Conservation (phyloP, 225 moss, liverwort and hornwort genomes). For the Neckera pumila region DNA sequence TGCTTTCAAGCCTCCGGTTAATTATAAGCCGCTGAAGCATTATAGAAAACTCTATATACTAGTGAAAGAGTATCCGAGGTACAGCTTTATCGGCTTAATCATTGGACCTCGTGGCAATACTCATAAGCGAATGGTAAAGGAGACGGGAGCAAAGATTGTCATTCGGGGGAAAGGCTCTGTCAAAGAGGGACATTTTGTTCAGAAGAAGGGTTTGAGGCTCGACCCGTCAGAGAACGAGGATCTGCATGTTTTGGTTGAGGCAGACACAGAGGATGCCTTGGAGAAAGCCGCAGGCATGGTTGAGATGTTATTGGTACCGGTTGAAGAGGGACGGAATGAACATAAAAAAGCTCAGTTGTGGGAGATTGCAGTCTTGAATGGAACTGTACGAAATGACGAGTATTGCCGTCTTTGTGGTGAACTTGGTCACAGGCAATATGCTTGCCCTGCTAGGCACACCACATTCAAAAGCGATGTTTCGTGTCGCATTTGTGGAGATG, state of each 20-base stretch:
- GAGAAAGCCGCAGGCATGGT: conserved; percentile 99
- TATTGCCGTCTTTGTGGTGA: conserved; percentile 92
- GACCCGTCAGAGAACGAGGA: conserved; percentile 99
- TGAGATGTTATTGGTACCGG: conserved; percentile 84
- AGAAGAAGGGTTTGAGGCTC: conserved; percentile 89
- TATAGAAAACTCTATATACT: conserved; percentile 96
- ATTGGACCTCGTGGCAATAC: conserved; percentile 98
- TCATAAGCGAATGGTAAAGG: conserved; percentile 98
- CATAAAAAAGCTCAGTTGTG: conserved; percentile 92
- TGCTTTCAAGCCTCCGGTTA: conserved; percentile 94
- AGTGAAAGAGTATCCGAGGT: conserved; percentile 96
- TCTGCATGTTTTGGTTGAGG: conserved; percentile 89
- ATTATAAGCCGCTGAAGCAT: conserved; percentile 93
- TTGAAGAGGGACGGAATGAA: conserved; percentile 95
- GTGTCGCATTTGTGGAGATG: conserved; percentile 89
- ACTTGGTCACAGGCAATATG: conserved; percentile 85
- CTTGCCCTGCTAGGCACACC: conserved; percentile 87
- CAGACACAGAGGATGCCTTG: conserved; percentile 80
- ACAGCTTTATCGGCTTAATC: conserved; percentile 92
- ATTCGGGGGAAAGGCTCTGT: conserved; percentile 97
- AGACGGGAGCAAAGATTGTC: conserved; percentile 97
- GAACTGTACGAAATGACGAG: conserved; percentile 92
- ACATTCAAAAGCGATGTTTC: conserved; percentile 92
- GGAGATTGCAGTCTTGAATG: conserved; percentile 94
- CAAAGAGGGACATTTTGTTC: conserved; percentile 91